Evolutionary conservation across 2,329 filamentous ascomycete species (phyloP).

Genomic region (Sarocladiaceae sp.): DNA sequence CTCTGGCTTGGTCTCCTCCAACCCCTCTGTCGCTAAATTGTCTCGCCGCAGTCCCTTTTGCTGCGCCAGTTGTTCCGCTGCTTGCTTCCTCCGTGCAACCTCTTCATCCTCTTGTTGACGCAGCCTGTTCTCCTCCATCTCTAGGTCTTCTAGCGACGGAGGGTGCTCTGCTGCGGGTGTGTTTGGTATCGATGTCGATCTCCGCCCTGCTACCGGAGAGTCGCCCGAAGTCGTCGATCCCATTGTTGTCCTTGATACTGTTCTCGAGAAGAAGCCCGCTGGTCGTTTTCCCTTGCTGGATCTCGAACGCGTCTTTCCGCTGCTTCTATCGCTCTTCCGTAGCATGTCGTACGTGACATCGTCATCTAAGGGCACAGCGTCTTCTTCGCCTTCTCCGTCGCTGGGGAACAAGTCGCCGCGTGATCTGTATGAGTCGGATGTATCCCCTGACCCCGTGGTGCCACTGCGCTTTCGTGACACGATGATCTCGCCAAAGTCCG

Average conservation of each 20-base stretch:
- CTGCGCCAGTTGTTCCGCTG: conserved; percentile 44
- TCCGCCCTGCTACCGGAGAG: conserved; percentile 26
- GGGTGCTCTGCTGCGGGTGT: conserved; percentile 32
- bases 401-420: conserved; percentile 87
- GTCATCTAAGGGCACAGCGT: conserved; percentile 87
- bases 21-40: conserved; percentile 7
- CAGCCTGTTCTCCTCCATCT: conserved; percentile 45
- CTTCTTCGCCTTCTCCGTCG: conserved; percentile 78
- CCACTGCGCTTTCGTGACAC: conserved; percentile 57
- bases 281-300: conserved; percentile 55
- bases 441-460: conserved; percentile 73
- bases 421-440: conserved; percentile 79
- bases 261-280: conserved; percentile 37
- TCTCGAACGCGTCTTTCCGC: conserved; percentile 44
- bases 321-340: conserved; percentile 68
- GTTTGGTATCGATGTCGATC: conserved; percentile 21
- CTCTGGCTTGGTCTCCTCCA: conserved; percentile 19
- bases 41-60: conserved; percentile 38
- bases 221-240: conserved; percentile 34
- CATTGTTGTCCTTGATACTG: conserved; percentile 54
- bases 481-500: conserved; percentile 22
- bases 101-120: conserved; percentile 47
- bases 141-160: conserved; percentile 45
- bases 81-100: conserved; percentile 44
- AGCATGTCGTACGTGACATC: conserved; percentile 83